Conservation (phyloP, 2,329 filamentous ascomycete species). For the Aspergillus ochraceoroseus region DNA sequence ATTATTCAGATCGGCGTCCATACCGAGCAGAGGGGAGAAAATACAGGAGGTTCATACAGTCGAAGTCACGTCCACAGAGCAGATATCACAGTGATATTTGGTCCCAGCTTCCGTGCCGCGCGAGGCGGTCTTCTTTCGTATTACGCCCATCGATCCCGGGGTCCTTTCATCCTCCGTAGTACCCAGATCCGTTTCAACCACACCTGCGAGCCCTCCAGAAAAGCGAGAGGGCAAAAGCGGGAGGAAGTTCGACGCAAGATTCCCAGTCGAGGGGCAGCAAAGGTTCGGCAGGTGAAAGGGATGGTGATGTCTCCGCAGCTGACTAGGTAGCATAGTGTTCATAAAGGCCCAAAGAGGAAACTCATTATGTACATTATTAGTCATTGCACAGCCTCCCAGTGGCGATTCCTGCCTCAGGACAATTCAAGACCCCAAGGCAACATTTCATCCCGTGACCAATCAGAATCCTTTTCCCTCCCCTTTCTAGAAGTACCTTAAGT, state of each 20-base stretch:
- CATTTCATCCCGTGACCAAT: constrained; percentile 6
- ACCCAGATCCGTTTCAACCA: constrained; percentile 33
- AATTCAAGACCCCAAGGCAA: constrained; percentile 6
- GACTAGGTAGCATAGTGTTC: constrained; percentile 16
- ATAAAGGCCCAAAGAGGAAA: too few species aligned
- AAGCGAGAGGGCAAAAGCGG: constrained; percentile 25
- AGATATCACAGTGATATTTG: constrained; percentile 97
- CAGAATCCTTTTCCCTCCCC: constrained; percentile 6
- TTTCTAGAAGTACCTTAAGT: constrained; percentile 4
- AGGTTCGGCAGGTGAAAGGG: constrained; percentile 14
- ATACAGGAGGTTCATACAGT: constrained; percentile 60
- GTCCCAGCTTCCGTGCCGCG: constrained; percentile 80
- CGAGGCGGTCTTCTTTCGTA: constrained; percentile 88
- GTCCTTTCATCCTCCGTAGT: constrained; percentile 39
- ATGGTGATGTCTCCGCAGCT: constrained; percentile 21
- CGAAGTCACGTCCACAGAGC: constrained; percentile 92
- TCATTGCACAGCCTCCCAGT: constrained; percentile 9
- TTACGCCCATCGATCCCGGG: constrained; percentile 69
- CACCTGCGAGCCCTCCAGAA: constrained; percentile 27
- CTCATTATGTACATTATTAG: constrained; percentile 1
- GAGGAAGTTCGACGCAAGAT: constrained; percentile 4
- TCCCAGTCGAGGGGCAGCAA: constrained; percentile 7
- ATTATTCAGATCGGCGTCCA: background rate
- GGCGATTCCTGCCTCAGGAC: constrained; percentile 3
- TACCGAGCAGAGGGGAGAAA: background rate